Percentiles rank a stretch among this genome's conserved stretches.
Conservation (phyloP, 306 rosid species). For the Vachellia pachyceras region DNA sequence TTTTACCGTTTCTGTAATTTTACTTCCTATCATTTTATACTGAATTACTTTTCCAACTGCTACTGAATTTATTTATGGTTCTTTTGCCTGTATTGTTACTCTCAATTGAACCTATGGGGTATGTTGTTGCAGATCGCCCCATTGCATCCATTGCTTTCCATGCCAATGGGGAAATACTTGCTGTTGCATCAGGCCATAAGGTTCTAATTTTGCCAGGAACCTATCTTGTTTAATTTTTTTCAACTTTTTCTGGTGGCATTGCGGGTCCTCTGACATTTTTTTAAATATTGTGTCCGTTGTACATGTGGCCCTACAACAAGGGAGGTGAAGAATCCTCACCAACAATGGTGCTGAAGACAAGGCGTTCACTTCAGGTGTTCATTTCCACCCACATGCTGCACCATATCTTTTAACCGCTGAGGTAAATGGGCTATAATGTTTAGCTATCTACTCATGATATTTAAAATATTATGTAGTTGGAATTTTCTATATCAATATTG, state of each 20-base stretch:
- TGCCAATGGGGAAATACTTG: constrained; percentile 60
- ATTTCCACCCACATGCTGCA: constrained; percentile 57
- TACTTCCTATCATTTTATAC: constrained; percentile 20
- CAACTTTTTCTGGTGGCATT: constrained; percentile 15
- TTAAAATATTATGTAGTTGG: not conserved
- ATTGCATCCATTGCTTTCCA: constrained; percentile 62
- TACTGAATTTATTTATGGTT: constrained; percentile 8
- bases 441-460: constrained; percentile 27
- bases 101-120: constrained; percentile 17
- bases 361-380: constrained; percentile 60
- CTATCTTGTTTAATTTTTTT: constrained; percentile 23
- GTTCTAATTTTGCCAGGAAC: constrained; percentile 28
- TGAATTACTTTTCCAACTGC: constrained; percentile 19
- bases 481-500: constrained; percentile 17
- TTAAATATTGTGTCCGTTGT: constrained; percentile 44
- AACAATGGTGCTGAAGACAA: constrained; percentile 46
- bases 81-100: constrained; percentile 8
- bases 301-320: constrained; percentile 52
- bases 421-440: constrained; percentile 40
- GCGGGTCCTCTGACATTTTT: constrained; percentile 11
- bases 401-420: constrained; percentile 56
- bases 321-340: constrained; percentile 46
- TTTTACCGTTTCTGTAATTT: constrained; percentile 51
- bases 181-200: constrained; percentile 64
- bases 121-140: constrained; percentile 49